Evolutionary conservation across 495 filamentous ascomycete species (phyloP).

Genomic region (Ramalina peruviana): DNA sequence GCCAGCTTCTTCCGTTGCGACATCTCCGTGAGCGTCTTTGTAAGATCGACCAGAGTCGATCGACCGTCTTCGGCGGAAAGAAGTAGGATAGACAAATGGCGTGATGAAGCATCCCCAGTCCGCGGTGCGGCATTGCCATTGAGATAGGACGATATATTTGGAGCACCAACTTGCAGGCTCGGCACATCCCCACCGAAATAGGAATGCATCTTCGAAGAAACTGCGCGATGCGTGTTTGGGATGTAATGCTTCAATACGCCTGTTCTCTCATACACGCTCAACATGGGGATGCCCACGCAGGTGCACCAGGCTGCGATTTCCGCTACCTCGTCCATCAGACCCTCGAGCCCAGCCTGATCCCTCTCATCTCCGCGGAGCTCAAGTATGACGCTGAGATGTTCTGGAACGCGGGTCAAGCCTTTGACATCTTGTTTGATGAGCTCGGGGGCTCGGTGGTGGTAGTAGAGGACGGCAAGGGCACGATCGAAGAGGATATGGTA

Average conservation of each 20-base stretch:
- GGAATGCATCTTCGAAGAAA: constrained; percentile 57
- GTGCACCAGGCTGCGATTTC: constrained; percentile 88
- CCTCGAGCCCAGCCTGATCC: constrained; percentile 54
- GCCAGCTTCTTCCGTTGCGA: constrained; percentile 73
- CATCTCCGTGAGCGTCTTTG: constrained; percentile 90
- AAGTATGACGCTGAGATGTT: constrained; percentile 79
- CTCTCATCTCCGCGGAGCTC: constrained; percentile 55
- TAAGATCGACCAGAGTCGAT: constrained; percentile 86
- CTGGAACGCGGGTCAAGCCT: constrained; percentile 52
- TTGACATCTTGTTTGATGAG: constrained; percentile 81
- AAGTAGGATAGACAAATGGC: constrained; percentile 68
- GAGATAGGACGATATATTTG: constrained; percentile 47
- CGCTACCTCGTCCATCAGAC: constrained; percentile 74
- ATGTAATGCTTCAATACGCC: constrained; percentile 80
- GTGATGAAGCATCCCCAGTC: constrained; percentile 5
- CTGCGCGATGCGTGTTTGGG: constrained; percentile 55
- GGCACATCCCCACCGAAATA: constrained; percentile 68
- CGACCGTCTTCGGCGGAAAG: constrained; percentile 79
- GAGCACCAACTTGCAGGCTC: constrained; percentile 57
- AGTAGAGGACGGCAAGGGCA: constrained; percentile 63
- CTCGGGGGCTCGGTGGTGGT: constrained; percentile 89
- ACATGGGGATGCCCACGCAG: constrained; percentile 64
- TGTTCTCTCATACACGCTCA: constrained; percentile 84
- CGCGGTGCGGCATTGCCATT: constrained; percentile 18
- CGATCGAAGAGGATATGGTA: constrained; percentile 66